A percentile compares a stretch with the other conserved stretches of the same genome.
Conservation (phyloP, 23 red algal species). For the Cyanidium caldarium region DNA sequence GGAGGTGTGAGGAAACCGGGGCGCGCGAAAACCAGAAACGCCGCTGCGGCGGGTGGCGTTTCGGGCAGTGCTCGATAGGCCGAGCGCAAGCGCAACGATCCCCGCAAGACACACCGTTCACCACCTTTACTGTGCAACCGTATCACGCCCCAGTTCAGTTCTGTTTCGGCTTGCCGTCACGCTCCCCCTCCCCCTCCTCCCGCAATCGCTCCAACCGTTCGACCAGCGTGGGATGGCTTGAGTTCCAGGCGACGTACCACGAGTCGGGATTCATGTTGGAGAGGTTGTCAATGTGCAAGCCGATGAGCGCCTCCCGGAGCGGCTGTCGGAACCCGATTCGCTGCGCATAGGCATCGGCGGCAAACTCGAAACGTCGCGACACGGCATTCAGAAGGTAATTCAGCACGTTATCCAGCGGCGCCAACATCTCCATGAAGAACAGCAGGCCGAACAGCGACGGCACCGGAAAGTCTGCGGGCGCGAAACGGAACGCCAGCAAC, state of each 20-base stretch:
- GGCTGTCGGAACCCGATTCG: slow-evolving; percentile 24
- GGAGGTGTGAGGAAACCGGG: too few relatives aligned
- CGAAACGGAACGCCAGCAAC: too few relatives aligned
- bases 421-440: slow-evolving; percentile 47
- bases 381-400: slow-evolving; percentile 29
- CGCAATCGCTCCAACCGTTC: slow-evolving; percentile 53
- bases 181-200: too few relatives aligned
- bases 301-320: slow-evolving; percentile 46
- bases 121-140: too few relatives aligned
- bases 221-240: slow-evolving; percentile 60
- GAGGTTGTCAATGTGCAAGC: slow-evolving; percentile 44
- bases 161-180: too few relatives aligned
- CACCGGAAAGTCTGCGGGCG: too few relatives aligned
- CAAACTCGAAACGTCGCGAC: slow-evolving; percentile 37
- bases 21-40: too few relatives aligned
- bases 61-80: too few relatives aligned
- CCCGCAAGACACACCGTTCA: too few relatives aligned
- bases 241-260: slow-evolving; percentile 54
- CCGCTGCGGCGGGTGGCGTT: too few relatives aligned
- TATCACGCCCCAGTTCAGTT: too few relatives aligned
- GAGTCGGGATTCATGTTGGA: slow-evolving; percentile 71
- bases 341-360: slow-evolving; percentile 57
- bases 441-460: slow-evolving; percentile 48
- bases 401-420: slow-evolving; percentile 45
- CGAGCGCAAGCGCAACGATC: too few relatives aligned